Conservation (phyloP, 2,329 filamentous ascomycete genomes). For the Phyllosticta citrichinensis region DNA sequence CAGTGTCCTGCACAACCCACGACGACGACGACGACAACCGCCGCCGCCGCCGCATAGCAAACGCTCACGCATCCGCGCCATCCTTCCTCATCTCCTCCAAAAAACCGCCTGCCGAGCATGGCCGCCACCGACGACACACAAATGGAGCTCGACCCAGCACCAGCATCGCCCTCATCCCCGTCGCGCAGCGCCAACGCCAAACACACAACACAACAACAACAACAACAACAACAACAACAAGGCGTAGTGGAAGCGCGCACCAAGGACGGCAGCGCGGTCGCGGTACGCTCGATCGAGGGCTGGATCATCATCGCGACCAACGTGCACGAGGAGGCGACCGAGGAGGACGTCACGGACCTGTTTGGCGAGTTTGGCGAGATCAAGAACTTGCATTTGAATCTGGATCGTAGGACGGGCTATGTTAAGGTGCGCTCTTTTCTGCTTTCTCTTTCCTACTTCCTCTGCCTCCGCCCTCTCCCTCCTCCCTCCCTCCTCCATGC, state of each 20-base stretch:
- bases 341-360: slow-evolving; percentile 71
- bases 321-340: slow-evolving; percentile 76
- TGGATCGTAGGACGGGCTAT: slow-evolving; percentile 74
- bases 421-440: slow-evolving; percentile 55
- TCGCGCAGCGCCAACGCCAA: slow-evolving; percentile 5
- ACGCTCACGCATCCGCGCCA: neutral
- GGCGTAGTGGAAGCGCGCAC: slow-evolving; percentile 54
- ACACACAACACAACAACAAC: slow-evolving; percentile 2
- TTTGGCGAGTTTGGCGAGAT: slow-evolving; percentile 81
- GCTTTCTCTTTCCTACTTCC: neutral
- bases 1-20: neutral
- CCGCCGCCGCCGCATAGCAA: neutral
- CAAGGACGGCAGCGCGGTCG: slow-evolving; percentile 56
- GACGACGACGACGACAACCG: neutral
- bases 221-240: neutral
- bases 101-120: neutral
- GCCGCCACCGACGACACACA: neutral
- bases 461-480: neutral
- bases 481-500: no score
- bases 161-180: slow-evolving; percentile 1
- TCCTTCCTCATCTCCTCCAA: neutral
- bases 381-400: slow-evolving; percentile 75
- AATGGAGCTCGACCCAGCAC: neutral
- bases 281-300: slow-evolving; percentile 77
- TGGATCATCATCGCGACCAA: slow-evolving; percentile 85